These are phyloP conservation scores for Tolypocladium ophioglossoides DNA, from an alignment of 2,329 filamentous ascomycete genomes.

Conservation along the genomic window DNA sequence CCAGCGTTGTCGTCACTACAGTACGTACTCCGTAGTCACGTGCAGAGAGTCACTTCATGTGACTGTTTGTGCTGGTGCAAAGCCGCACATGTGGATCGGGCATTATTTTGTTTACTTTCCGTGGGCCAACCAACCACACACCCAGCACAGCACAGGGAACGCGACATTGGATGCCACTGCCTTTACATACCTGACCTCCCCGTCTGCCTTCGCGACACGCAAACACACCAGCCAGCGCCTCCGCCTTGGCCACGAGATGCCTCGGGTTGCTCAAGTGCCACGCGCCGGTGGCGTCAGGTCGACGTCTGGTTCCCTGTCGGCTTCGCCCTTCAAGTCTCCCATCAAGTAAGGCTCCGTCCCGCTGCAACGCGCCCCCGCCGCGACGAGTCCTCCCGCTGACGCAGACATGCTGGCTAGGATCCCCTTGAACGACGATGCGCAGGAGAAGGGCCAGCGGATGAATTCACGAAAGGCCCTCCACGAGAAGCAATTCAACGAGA, in stretches of 20 bases:
- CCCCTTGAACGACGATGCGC: conserved; percentile 88
- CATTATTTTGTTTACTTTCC: conserved; percentile 9
- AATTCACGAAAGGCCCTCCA: conserved; percentile 82
- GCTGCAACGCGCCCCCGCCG: neutral
- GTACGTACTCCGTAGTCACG: too few relatives aligned
- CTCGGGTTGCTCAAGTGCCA: conserved; percentile 45
- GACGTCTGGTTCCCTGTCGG: conserved; percentile 33
- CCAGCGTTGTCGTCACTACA: neutral
- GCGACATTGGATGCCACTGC: neutral
- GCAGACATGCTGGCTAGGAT: conserved; percentile 46
- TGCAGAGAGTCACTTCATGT: neutral
- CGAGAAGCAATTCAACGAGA: conserved; percentile 84
- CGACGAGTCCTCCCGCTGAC: conserved; percentile 1
- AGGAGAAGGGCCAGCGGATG: conserved; percentile 80
- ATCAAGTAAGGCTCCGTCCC: conserved; percentile 35
- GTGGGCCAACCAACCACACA: conserved; percentile 2
- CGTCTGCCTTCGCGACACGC: neutral
- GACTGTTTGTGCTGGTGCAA: neutral
- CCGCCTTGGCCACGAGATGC: conserved; percentile 30
- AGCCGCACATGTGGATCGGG: too few relatives aligned
- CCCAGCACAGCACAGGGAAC: neutral
- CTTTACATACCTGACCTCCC: neutral
- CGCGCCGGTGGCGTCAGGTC: conserved; percentile 37
- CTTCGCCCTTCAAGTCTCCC: conserved; percentile 46
- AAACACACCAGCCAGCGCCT: conserved; percentile 1